Base-by-base conservation (phyloP, 2,329 filamentous ascomycete species). In the Fusarium falciforme region DNA sequence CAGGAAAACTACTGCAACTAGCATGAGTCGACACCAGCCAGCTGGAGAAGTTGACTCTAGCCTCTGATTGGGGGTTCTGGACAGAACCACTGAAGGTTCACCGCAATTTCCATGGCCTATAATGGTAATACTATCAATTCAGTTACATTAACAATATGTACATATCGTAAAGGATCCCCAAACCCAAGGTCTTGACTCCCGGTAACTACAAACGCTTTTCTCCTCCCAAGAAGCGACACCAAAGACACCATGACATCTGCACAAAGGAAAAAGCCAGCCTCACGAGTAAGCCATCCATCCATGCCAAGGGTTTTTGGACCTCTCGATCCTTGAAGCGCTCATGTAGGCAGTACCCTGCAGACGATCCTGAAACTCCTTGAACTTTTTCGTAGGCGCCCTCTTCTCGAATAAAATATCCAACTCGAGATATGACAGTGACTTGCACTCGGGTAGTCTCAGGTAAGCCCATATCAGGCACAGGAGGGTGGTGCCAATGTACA, bases 291-390 rank as follows among this genome's bases (percentile, higher is more conserved):
- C 74, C 17, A 77, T 47, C 75, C 75, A 77, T 27, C 76, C 76
- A 59, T 77, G 76, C 76, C 76, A 77, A 14, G 67, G 25, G 57
- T 77, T 76, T 54, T 68, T 77, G 6, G 66, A 58, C 3, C 75
- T 67, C 20, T 77, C 73, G 12, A 68, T 62, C 40, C 67, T 64
- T 17, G 73, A 68, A 40, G 63, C 69, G 9, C 73, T 72, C 27
- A 75, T 42, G 61, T 77, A 77, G 3, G 76, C 70, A 14, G 73
- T 72, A 20, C 75, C 62, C 12, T 68, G 64, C 6, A 77, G 67
- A 29, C 74, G 71, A 58, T 73, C 74, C 61, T 76, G 76, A n/a
- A 77, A 66, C 36, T 73, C 64, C 10, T 67, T 71, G 73, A 91
- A 79, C 65, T 79, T 75, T 9, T 66, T 61, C 0, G 79, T 79